Percentiles rank a stretch among this genome's conserved stretches.
Conservation (phyloP, 441 rosid species). For the Adansonia gregorii region DNA sequence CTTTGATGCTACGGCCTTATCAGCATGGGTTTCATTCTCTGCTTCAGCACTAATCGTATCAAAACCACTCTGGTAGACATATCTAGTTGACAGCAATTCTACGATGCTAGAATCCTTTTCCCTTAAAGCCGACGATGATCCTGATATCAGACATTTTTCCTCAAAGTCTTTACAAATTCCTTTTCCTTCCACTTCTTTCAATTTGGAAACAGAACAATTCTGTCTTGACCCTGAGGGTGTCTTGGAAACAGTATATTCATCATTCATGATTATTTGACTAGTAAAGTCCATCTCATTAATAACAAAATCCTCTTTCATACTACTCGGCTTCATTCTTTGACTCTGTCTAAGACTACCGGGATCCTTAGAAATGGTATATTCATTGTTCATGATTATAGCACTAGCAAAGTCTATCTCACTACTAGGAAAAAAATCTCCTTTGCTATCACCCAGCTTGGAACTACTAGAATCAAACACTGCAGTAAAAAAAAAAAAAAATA, state of each 20-base stretch:
- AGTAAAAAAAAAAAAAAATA: background rate
- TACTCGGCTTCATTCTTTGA: conserved; percentile 34
- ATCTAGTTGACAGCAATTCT: conserved; percentile 39
- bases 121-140: conserved; percentile 40
- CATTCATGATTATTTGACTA: conserved; percentile 61
- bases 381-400: conserved; percentile 59
- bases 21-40: conserved; percentile 34
- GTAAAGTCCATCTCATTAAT: conserved; percentile 59
- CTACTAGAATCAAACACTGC: conserved; percentile 17
- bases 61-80: conserved; percentile 32
- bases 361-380: conserved; percentile 59
- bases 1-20: conserved; percentile 35
- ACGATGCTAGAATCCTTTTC: conserved; percentile 34
- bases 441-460: conserved; percentile 36
- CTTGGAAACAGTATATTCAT: conserved; percentile 66
- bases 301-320: conserved; percentile 39
- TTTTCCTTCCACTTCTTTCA: conserved; percentile 39
- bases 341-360: conserved; percentile 33
- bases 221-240: conserved; percentile 39
- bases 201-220: conserved; percentile 32
- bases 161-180: conserved; percentile 34
- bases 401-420: conserved; percentile 63
- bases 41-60: conserved; percentile 26
- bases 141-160: conserved; percentile 26
- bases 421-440: conserved; percentile 40